Percentiles rank a stretch among this genome's conserved stretches.
Evolutionary conservation across 208 protist genomes (phyloP).

Genomic region (Leishmania aethiopica): DNA sequence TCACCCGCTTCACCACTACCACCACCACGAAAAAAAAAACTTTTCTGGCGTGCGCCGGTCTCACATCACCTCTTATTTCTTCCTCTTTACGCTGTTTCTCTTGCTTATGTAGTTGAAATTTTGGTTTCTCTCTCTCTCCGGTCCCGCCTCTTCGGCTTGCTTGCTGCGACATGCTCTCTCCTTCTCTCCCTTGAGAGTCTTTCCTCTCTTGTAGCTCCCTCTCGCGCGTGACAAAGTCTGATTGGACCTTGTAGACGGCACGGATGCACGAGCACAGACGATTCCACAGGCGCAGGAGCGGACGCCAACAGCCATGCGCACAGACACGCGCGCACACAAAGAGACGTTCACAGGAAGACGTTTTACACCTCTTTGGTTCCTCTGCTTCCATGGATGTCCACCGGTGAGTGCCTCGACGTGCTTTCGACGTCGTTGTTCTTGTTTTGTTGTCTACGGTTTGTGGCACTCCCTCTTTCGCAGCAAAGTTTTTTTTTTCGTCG

Average conservation of each 20-base stretch:
- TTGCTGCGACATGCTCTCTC: neutral
- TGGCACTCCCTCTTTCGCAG: neutral
- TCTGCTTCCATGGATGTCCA: neutral
- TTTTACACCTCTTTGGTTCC: neutral
- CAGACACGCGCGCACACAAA: neutral
- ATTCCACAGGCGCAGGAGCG: too few relatives aligned
- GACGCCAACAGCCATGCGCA: neutral
- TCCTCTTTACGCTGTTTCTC: neutral
- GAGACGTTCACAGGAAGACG: neutral
- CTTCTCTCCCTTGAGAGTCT: neutral
- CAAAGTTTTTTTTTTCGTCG: neutral
- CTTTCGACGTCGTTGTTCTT: neutral
- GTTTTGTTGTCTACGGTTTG: neutral
- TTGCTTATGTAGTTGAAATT: neutral
- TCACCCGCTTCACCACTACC: neutral
- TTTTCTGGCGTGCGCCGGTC: neutral
- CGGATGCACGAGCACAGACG: neutral
- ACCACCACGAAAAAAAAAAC: neutral
- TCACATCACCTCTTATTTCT: neutral
- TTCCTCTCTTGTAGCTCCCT: neutral
- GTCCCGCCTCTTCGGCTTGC: neutral
- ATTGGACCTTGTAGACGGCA: neutral
- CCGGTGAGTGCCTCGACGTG: neutral
- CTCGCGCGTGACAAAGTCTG: neutral
- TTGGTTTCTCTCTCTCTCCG: neutral